Evolutionary conservation across 148 eudicot genomes (phyloP).

Genomic region (Polygonum maritimum): DNA sequence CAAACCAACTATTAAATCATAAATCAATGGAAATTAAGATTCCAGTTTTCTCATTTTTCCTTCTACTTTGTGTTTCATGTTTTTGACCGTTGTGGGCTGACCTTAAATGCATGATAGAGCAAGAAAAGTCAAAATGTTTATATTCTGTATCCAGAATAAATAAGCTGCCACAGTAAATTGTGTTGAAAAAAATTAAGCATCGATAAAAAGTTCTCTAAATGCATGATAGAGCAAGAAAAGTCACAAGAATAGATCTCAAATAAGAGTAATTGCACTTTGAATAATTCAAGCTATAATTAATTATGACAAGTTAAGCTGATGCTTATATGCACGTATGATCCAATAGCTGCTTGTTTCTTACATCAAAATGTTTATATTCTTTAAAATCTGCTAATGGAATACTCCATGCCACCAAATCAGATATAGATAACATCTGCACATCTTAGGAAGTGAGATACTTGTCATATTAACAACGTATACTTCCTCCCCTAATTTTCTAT

Average conservation of each 20-base stretch:
- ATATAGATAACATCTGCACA: neutral
- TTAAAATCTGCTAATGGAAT: neutral
- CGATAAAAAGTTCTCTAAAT: neutral
- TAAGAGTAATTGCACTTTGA: neutral
- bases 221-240: neutral
- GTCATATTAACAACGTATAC: neutral
- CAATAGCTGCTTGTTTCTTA: neutral
- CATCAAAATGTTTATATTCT: neutral
- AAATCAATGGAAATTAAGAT: neutral
- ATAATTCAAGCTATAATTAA: neutral
- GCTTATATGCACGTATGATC: neutral
- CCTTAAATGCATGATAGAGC: too few relatives aligned
- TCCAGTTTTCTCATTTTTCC: neutral
- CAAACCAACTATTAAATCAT: neutral
- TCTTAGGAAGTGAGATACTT: neutral
- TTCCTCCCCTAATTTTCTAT: neutral
- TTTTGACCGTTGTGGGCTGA: constrained; percentile 12
- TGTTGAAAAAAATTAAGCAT: neutral
- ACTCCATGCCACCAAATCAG: neutral
- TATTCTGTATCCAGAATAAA: constrained; percentile 86
- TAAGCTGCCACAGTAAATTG: constrained; percentile 37
- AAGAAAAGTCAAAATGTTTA: too few relatives aligned
- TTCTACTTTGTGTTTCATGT: neutral
- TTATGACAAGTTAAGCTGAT: neutral
- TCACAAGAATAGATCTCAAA: neutral